A percentile compares a stretch with the other conserved stretches of the same genome.
Evolutionary conservation across 495 filamentous ascomycete genomes (phyloP).

Genomic region (Arthonia radiata): DNA sequence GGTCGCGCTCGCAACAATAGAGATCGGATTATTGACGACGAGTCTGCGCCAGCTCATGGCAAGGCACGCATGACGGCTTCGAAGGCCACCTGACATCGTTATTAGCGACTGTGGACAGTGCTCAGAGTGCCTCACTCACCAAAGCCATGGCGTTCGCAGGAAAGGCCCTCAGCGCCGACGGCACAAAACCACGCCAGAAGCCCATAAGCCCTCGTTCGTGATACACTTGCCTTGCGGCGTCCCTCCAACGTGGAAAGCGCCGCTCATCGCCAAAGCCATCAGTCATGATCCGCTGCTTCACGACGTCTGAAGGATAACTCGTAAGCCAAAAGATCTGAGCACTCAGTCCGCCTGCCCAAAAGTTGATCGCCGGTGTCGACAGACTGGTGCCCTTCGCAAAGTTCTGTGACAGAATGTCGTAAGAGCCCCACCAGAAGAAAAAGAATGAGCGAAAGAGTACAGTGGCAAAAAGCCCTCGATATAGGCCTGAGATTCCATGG

Average conservation of each 20-base stretch:
- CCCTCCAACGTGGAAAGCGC: constrained; percentile 50
- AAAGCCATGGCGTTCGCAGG: constrained; percentile 32
- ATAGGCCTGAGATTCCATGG: constrained; percentile 59
- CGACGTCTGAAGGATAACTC: constrained; percentile 77
- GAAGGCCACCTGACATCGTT: too few species aligned
- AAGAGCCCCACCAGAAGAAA: constrained; percentile 93
- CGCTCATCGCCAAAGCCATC: constrained; percentile 52
- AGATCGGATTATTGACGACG: too few species aligned
- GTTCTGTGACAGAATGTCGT: constrained; percentile 52
- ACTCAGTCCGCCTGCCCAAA: constrained; percentile 85
- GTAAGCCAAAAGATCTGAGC: constrained; percentile 88
- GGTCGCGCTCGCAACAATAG: too few species aligned
- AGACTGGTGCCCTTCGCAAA: constrained; percentile 42
- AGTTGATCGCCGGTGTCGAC: constrained; percentile 62
- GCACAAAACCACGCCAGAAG: constrained; percentile 84
- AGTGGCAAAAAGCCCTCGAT: constrained; percentile 64
- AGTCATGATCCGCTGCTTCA: constrained; percentile 97
- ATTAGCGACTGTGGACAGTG: too few species aligned
- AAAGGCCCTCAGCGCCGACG: constrained; percentile 83
- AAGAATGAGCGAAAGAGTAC: constrained; percentile 79
- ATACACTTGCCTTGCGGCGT: constrained; percentile 57
- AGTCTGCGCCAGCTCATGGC: too few species aligned
- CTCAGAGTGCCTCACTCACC: too few species aligned
- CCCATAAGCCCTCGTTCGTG: constrained; percentile 47
- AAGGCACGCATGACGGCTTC: too few species aligned